Percentiles rank a stretch among this genome's conserved stretches.
Conservation (phyloP, 106 monocot genomes). For the Narthecium ossifragum region DNA sequence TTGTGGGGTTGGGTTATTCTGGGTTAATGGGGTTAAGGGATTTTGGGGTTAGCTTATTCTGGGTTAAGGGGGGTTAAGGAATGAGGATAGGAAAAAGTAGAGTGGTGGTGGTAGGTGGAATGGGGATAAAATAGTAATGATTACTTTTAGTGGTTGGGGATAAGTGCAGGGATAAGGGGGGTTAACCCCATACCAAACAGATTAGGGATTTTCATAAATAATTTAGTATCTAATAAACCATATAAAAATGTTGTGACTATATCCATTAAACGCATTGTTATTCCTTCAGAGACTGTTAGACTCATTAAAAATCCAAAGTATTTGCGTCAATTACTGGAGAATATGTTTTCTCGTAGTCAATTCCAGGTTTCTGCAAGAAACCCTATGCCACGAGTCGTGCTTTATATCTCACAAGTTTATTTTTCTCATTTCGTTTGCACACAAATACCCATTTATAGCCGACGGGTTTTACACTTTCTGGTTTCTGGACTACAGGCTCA, state of each 20-base stretch:
- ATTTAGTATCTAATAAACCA: background rate
- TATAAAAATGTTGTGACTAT: constrained; percentile 1
- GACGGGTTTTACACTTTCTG: background rate
- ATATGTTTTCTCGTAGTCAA: constrained; percentile 6
- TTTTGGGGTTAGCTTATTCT: too few species aligned
- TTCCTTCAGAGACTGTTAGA: background rate
- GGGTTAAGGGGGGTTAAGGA: too few species aligned
- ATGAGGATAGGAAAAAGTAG: too few species aligned
- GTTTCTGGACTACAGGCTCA: background rate
- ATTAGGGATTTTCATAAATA: constrained; percentile 3
- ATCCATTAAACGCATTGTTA: too few species aligned
- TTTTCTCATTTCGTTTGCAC: constrained; percentile 4
- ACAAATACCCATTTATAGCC: background rate
- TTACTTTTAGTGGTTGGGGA: too few species aligned
- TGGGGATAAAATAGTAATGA: too few species aligned
- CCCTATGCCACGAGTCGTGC: constrained; percentile 3
- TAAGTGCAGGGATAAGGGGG: too few species aligned
- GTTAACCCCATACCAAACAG: too few species aligned
- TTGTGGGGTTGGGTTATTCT: too few species aligned
- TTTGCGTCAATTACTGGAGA: background rate
- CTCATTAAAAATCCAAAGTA: background rate
- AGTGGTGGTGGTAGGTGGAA: too few species aligned
- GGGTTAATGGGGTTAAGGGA: too few species aligned
- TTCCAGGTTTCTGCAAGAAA: background rate
- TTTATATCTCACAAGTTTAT: background rate